Evolutionary conservation across 805 yeast species (phyloP).

Genomic region (Cyberlindnera euphorbiae): DNA sequence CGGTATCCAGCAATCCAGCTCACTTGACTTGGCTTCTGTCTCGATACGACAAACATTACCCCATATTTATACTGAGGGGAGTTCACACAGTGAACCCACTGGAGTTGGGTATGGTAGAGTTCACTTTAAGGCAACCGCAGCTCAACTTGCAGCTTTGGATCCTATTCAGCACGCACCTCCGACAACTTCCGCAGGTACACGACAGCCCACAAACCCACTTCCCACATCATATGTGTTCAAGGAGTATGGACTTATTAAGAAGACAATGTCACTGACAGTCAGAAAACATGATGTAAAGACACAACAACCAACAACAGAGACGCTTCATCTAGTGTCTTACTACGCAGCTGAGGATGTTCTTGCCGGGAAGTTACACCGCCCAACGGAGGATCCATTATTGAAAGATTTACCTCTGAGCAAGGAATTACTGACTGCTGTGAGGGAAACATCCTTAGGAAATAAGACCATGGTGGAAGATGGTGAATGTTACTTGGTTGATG

Average conservation of each 20-base stretch:
- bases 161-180: too few species aligned
- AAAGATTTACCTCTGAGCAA: slow-evolving; percentile 43
- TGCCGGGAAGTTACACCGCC: slow-evolving; percentile 49
- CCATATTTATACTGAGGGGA: too few species aligned
- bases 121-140: neutral
- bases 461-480: slow-evolving; percentile 45
- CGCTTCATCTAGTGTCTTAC: slow-evolving; percentile 74
- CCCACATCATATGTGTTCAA: slow-evolving; percentile 54
- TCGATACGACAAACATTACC: too few species aligned
- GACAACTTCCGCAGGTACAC: too few species aligned
- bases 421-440: slow-evolving; percentile 50
- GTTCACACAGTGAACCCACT: too few species aligned
- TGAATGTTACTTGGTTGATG: too few species aligned
- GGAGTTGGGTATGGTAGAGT: too few species aligned
- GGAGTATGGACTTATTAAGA: slow-evolving; percentile 73
- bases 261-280: slow-evolving; percentile 54
- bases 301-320: slow-evolving; percentile 22
- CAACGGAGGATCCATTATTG: slow-evolving; percentile 48
- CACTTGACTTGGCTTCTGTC: too few species aligned
- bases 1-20: too few species aligned
- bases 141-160: too few species aligned
- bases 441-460: slow-evolving; percentile 56
- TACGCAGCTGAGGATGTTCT: slow-evolving; percentile 73
- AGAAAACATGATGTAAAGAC: slow-evolving; percentile 12
- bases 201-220: too few species aligned